These are phyloP conservation scores for Gracilaria vermiculophylla DNA, from an alignment of 23 red algal genomes.

Conservation along the genomic window DNA sequence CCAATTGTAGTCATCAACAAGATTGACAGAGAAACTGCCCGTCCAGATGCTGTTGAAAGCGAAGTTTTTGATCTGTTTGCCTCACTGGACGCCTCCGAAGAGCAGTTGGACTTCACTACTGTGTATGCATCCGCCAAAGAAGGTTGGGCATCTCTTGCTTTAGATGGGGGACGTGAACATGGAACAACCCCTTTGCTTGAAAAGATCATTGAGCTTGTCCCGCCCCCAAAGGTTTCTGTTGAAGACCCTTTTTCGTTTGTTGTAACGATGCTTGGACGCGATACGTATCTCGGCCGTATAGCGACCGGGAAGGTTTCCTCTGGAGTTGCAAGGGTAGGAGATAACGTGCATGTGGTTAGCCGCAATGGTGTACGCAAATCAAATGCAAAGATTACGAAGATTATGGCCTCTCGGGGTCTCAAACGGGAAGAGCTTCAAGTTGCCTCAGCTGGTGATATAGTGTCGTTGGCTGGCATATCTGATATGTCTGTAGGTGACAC, in stretches of 20 bases:
- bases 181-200: constrained; percentile 80
- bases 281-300: constrained; percentile 80
- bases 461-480: constrained; percentile 72
- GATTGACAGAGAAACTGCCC: constrained; percentile 74
- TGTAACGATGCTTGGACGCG: constrained; percentile 64
- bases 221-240: constrained; percentile 51
- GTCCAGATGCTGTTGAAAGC: constrained; percentile 74
- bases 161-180: constrained; percentile 4
- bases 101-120: constrained; percentile 85
- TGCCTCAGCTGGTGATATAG: constrained; percentile 87
- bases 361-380: constrained; percentile 43
- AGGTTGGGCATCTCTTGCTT: constrained; percentile 56
- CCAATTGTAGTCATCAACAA: constrained; percentile 92
- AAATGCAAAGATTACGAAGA: constrained; percentile 71
- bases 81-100: constrained; percentile 83
- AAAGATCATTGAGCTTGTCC: constrained; percentile 75
- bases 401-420: constrained; percentile 68
- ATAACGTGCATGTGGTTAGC: constrained; percentile 60
- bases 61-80: constrained; percentile 90
- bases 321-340: constrained; percentile 50
- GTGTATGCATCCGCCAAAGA: constrained; percentile 83
- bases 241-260: constrained; percentile 72
- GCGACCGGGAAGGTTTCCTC: constrained; percentile 78
- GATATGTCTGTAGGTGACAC: constrained; percentile 86
- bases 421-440: constrained; percentile 48